Conservation (phyloP, 2,329 filamentous ascomycete species). For the Trichoderma lentiforme region DNA sequence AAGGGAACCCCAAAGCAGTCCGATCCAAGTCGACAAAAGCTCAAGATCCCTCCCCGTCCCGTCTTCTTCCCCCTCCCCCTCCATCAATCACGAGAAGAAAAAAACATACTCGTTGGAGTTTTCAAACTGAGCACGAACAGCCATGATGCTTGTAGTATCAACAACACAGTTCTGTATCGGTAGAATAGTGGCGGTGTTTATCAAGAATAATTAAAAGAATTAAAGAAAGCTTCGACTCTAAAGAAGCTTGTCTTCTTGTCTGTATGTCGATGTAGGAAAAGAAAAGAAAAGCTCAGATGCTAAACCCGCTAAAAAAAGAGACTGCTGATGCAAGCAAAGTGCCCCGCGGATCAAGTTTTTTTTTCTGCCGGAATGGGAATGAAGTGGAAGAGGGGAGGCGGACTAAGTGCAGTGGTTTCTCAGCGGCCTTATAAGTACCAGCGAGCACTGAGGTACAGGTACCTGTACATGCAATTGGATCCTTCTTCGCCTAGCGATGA, state of each 20-base stretch:
- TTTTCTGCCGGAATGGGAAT: constrained; percentile 8
- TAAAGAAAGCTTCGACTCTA: not conserved
- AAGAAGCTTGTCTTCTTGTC: not conserved
- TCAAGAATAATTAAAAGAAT: not conserved
- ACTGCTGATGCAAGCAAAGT: not conserved
- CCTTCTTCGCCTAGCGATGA: not conserved
- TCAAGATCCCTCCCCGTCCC: not conserved
- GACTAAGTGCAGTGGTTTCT: not conserved
- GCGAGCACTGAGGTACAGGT: not conserved
- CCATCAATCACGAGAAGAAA: not conserved
- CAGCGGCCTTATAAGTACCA: constrained; percentile 4
- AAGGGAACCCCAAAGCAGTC: not conserved
- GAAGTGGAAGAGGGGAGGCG: not conserved
- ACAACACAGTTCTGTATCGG: not conserved
- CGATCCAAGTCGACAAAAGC: not conserved
- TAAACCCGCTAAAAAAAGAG: not conserved
- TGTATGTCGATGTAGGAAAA: not conserved
- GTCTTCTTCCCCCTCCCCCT: not conserved
- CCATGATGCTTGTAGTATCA: constrained; percentile 46
- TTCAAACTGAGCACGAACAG: constrained; percentile 74
- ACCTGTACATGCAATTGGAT: not conserved
- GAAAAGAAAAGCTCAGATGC: not conserved
- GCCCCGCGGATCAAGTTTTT: constrained; percentile 2
- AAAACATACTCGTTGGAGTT: constrained; percentile 80
- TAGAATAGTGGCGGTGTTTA: not conserved